Base-by-base conservation (phyloP, 2,329 filamentous ascomycete species). In the Alternaria dauci region DNA sequence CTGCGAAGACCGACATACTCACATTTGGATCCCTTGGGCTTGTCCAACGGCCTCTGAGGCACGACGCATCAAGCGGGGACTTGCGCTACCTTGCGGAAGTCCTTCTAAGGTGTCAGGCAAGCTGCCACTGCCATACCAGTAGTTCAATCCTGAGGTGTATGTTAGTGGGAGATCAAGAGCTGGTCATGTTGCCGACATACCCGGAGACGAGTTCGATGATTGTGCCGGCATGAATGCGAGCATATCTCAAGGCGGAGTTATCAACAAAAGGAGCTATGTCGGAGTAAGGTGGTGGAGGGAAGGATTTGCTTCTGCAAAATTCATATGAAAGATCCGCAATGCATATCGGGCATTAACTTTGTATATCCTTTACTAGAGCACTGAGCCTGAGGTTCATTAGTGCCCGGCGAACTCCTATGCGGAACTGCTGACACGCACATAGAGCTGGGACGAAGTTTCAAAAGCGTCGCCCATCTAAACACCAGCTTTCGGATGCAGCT, bases 201-300 rank as follows among this genome's bases (percentile, higher is more conserved):
- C 72, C 61, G 74, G 71, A 60, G 73, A 72, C 51, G 74, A 72
- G 58, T 75, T 73, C 62, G 70, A 66, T 42, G 72, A 67, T 67
- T 74, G 72, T 63, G 73, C 65, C 74, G 74, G 71, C 75, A 77
- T 78, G 72, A 74, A 67, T 69, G 72, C 74, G 59, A 77, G 68
- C 75, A 78, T 78, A 60, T 72, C 72, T 73, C 63, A 66, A 59
- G 44, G 63, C 48, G 59, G 62, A 57, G 50, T 26, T 63, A 61
- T 67, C 66, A 63, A 63, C 61, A 54, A 59, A 63, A 66, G 67
- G 61, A 59, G 56, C 58, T 71, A 68, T 69, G 66, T 68, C 58
- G 58, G 59, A 55, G 55, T 53, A 59, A 61, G 56, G 63, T 66
- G 57, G 66, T 57, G 55, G 55, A 63, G 52, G 63, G 66, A 61